Evolutionary conservation across 257 asterid species (phyloP), one percentile per base, ranked within the genome.

Genomic region (Rehmannia glutinosa): DNA sequence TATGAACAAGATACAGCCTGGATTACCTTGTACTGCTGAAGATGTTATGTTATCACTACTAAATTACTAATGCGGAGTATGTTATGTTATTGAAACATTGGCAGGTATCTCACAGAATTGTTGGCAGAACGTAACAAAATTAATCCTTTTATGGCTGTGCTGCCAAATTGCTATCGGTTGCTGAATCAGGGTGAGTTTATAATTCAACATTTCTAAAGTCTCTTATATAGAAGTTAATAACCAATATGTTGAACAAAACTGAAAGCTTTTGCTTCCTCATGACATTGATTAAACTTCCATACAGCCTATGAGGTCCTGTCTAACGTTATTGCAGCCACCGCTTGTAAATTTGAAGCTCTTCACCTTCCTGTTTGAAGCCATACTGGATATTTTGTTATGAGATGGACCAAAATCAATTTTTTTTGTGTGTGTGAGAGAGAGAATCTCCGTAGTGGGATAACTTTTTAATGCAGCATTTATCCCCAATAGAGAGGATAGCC

Each of bases 131-230:
- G 90, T 24, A 84, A 80, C 69, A 89, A 85, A 57, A 79, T 92
- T 4, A 66, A 66, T 75, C 98, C 98, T 9, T 89, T 89, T 77
- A 70, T 81, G 83, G 84, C 92, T 5, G 96, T 89, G 78, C 89
- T 92, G 53, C 95, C 96, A 55, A 67, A 82, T 76, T 41, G 88
- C 74, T 82, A 77, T 58, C 80, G 92, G 76, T 77, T 92, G 82
- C 78, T 92, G 78, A 86, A 78, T 77, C 95, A 92, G 82, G 98
- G 98, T 92, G 87, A 82, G 96, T 73, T 51, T 16, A 46, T 65
- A n/a, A 30, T 43, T 56, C 72, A 45, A 39, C 57, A 1, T 30
- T 11, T 66, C 9, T 61, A 2, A 1, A 43, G 45, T 74, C 42
- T 57, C 50, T 51, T 57, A 58, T 36, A 30, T 8, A 16, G 52